Percentiles rank a stretch among this genome's conserved stretches.
phyloP scores from a whole-genome alignment of 2,329 filamentous ascomycete species.

The Rhexocercosporidium sp. region DNA sequence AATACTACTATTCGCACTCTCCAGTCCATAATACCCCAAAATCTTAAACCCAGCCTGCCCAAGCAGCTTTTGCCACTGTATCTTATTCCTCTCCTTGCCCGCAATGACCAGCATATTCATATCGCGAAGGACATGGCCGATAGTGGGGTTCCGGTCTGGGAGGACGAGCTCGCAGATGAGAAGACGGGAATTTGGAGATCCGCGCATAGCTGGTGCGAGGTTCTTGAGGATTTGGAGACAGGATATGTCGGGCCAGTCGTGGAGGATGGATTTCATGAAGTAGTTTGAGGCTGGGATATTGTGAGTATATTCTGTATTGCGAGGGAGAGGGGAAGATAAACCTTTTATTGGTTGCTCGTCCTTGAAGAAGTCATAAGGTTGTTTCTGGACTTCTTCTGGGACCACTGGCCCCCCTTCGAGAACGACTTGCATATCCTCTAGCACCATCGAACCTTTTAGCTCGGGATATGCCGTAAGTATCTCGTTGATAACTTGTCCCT shows the following conservation, averaged over 20 bases:
- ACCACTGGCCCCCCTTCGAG: conserved; percentile 19
- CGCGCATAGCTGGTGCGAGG: conserved; percentile 18
- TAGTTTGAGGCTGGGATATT: conserved; percentile 34
- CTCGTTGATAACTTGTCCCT: conserved; percentile 26
- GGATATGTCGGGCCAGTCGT: conserved; percentile 47
- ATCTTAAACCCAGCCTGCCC: conserved; percentile 17
- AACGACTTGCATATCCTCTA: conserved; percentile 33
- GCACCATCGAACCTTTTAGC: conserved; percentile 26
- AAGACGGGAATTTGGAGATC: conserved; percentile 6
- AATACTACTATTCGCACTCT: conserved; percentile 11
- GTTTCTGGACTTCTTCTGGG: conserved; percentile 33
- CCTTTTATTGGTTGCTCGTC: conserved; percentile 41
- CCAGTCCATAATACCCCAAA: conserved; percentile 11
- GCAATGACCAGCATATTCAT: conserved; percentile 26
- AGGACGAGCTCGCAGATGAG: conserved; percentile 25
- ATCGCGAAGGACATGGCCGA: conserved; percentile 17
- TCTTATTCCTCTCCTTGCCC: conserved; percentile 21
- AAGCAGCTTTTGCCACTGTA: conserved; percentile 21
- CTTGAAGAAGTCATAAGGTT: conserved; percentile 44
- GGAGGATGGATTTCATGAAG: conserved; percentile 46
- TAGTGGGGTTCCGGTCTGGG: conserved; percentile 18
- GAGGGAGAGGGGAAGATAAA: conserved; percentile 28
- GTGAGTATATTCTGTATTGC: neutral
- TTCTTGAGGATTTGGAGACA: conserved; percentile 24
- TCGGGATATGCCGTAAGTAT: conserved; percentile 20